Percentiles rank a stretch among this genome's conserved stretches.
Conservation (phyloP, 1,284 basidiomycete species). For the Ceraceosorus guamensis region DNA sequence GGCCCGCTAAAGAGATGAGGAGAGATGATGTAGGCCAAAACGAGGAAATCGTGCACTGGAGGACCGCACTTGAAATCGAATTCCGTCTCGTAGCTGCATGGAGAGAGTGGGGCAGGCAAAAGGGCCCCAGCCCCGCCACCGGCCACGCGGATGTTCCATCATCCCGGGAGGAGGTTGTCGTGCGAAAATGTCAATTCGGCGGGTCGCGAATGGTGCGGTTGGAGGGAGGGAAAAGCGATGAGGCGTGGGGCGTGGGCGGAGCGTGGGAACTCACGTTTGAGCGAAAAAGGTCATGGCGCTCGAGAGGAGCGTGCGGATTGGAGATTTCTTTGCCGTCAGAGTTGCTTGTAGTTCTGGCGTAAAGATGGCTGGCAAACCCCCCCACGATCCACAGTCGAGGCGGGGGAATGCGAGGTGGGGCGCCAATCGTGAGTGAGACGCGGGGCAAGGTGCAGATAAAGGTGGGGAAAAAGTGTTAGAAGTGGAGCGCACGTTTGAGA, state of each 20-base stretch:
- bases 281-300: slow-evolving; percentile 35
- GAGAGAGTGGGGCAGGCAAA: too few species aligned
- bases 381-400: too few species aligned
- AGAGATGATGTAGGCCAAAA: slow-evolving; percentile 36
- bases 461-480: too few species aligned
- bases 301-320: slow-evolving; percentile 21
- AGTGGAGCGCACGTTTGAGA: not conserved
- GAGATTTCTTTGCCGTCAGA: not conserved
- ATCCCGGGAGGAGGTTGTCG: too few species aligned
- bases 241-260: too few species aligned
- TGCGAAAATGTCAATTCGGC: too few species aligned
- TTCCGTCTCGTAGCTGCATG: slow-evolving; percentile 24
- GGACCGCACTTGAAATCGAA: slow-evolving; percentile 36
- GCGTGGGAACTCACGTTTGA: too few species aligned
- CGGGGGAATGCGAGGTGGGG: too few species aligned
- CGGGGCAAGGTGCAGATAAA: not conserved
- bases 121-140: too few species aligned
- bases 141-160: too few species aligned
- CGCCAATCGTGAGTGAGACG: not conserved
- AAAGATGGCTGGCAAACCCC: slow-evolving; percentile 4
- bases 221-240: too few species aligned
- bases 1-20: slow-evolving; percentile 27
- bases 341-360: not conserved
- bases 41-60: slow-evolving; percentile 38
- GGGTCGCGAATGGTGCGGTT: too few species aligned